Evolutionary conservation across 2,329 filamentous ascomycete genomes (phyloP), one percentile per base, ranked within the genome.

Genomic region (Trichoderma brevicompactum): DNA sequence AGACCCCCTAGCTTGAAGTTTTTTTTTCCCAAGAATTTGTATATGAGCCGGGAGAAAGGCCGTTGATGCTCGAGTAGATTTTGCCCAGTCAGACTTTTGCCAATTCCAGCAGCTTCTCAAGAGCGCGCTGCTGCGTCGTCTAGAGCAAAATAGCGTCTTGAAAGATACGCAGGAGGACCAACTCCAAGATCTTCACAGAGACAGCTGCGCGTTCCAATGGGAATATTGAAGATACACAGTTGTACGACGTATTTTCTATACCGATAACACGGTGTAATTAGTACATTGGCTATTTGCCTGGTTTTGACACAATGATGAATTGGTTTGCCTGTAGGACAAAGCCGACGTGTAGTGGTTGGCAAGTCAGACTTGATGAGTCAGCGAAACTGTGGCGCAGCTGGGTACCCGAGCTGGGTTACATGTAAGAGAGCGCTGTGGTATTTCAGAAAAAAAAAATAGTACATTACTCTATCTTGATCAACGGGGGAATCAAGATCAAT

Each of bases 381-480:
- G 71, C 41, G 77, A 59, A 61, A 9, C 23, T 65, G 62, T 72
- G 67, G 65, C 64, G 53, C 62, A 65, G 62, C 2, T 38, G 41
- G 2, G 15, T 19, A 36, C 7, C 36, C 34, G 54, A 36, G 7
- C 15, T 36, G 9, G n/a, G 15, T 59, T 23, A 36, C 32, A 17
- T 9, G 19, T 12, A 17, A 38, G 23, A 15, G 23, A 53, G n/a
- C n/a, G 3, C 12, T 7, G 15, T 49, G 13, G 28, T 5, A n/a
- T 28, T 28, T 5, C 23, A 28, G 23, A 23, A 23, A 23, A 9
- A 23, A 9, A 50, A 34, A 32, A 9, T 17, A n/a, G 32, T 8
- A 4, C 9, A 34, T 9, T n/a, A 9, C 5, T 28, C 5, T 3
- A 28, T 28, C 23, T 28, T 28, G 5, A 28, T 28, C 23, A 28